Evolutionary conservation across 2,329 filamentous ascomycete species (phyloP).

Genomic region (Hypoxylon sp.): DNA sequence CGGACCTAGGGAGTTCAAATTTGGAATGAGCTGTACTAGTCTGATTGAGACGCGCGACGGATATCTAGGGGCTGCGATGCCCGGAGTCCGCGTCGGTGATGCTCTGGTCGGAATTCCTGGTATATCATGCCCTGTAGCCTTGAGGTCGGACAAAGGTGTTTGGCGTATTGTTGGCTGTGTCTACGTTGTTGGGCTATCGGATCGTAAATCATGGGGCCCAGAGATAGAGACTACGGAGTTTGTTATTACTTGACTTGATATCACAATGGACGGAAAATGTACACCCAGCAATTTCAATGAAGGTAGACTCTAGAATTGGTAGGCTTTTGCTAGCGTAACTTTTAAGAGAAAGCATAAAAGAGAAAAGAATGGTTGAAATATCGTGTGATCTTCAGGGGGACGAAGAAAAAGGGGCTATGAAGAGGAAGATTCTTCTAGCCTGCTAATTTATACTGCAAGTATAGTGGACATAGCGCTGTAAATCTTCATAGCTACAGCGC

Average conservation of each 20-base stretch:
- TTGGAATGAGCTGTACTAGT: slow-evolving; percentile 12
- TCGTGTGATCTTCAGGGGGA: no score
- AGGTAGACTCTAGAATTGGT: no score
- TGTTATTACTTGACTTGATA: neutral
- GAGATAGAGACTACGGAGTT: slow-evolving; percentile 2
- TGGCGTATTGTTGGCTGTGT: slow-evolving; percentile 13
- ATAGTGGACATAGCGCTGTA: no score
- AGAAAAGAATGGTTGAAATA: no score
- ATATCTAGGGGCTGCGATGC: slow-evolving; percentile 11
- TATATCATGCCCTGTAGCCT: neutral
- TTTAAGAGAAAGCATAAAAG: no score
- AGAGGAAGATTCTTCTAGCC: no score
- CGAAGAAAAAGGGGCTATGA: no score
- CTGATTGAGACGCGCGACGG: slow-evolving; percentile 15
- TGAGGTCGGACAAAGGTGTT: neutral
- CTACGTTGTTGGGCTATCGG: slow-evolving; percentile 9
- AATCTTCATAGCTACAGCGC: no score
- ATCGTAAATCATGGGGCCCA: slow-evolving; percentile 7
- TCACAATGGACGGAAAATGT: no score
- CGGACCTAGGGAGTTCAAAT: slow-evolving; percentile 6
- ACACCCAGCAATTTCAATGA: no score
- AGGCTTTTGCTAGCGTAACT: no score
- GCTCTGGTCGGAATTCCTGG: slow-evolving; percentile 14
- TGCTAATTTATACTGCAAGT: no score
- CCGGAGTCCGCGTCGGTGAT: slow-evolving; percentile 5